Base-by-base conservation (phyloP, 495 filamentous ascomycete species). In the Penicillium ochrochloron region DNA sequence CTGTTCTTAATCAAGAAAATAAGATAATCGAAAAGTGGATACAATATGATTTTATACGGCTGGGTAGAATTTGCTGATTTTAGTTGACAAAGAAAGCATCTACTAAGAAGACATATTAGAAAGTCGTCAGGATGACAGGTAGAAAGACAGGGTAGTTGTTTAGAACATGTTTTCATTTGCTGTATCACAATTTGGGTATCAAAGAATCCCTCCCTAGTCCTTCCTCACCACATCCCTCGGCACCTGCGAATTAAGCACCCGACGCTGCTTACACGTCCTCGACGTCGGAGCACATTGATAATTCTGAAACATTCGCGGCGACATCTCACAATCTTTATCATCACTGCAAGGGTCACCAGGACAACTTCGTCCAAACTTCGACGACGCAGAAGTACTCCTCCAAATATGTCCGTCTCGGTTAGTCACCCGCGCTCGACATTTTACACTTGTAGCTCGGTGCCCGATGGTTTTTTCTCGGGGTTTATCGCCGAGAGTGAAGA, bases 281-380 rank as follows among this genome's bases (percentile, higher is more conserved):
- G 48, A 52, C 9, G 48, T 31, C 15, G 48, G 48, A 0, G 48
- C 25, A 12, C 48, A 52, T 10, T 29, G 11, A 31, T 31, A 52
- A 52, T 52, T 31, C 14, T 52, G 23, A 12, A 52, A 31, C 29
- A 19, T 53, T n/a, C 59, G 33, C 7, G 50, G 59, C 5, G 50
- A 54, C 25, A 51, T 44, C 51, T 54, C 51, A n/a, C 59, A 61
- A 23, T 61, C 59, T 39, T 9, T 25, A 54, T 61, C 50, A 6
- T 41, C 48, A 17, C 21, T 35, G 46, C 59, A 61, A 42, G 48
- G 9, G 33, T 61, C 59, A 0, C 50, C 48, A 35, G 59, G 35
- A 33, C 59, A 55, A 15, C 48, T 52, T 52, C 25, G 11, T 31
- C 48, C 25, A 52, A 52, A 52, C 12, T 29, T 52, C 14, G 48